Evolutionary conservation across 345 rosid species (phyloP).

Genomic region (Eucalyptus regnans): DNA sequence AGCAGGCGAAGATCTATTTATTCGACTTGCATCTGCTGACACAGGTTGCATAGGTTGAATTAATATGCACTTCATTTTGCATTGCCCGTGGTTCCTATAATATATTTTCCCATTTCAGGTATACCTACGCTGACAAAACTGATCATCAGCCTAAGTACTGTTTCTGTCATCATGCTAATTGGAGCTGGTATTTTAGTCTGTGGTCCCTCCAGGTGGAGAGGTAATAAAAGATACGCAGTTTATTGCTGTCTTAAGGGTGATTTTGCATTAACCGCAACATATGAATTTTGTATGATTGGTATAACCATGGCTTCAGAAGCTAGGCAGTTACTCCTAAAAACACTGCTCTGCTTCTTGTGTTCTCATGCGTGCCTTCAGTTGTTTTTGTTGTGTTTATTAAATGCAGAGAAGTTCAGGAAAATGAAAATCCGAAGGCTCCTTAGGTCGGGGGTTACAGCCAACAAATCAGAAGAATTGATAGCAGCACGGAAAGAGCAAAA

Average conservation of each 20-base stretch:
- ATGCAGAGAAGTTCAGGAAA: neutral
- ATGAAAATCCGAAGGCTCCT: neutral
- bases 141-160: neutral
- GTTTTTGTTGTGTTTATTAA: neutral
- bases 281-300: neutral
- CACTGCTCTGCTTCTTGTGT: neutral
- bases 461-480: neutral
- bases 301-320: neutral
- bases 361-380: neutral
- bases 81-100: neutral
- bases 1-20: neutral
- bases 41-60: neutral
- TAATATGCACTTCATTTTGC: neutral
- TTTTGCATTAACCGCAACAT: neutral
- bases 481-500: neutral
- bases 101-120: neutral
- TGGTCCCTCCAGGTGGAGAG: neutral
- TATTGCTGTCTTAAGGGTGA: neutral
- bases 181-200: neutral
- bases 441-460: neutral
- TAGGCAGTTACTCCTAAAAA: neutral
- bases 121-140: neutral
- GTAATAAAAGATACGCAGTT: neutral
- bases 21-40: neutral
- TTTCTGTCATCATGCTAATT: neutral